Conservation (phyloP, 495 filamentous ascomycete species). For the Podospora australis region DNA sequence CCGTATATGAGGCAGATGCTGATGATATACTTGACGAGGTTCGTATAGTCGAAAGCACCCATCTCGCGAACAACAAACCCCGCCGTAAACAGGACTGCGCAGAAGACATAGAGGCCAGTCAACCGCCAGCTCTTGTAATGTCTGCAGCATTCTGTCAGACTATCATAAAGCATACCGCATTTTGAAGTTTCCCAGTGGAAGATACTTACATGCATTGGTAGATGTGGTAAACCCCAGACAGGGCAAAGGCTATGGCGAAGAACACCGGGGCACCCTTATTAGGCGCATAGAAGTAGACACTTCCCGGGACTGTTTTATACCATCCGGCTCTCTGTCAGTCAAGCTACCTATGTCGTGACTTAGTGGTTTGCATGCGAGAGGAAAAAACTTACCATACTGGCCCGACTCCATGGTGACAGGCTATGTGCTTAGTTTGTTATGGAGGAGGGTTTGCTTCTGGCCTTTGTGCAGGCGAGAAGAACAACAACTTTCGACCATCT, state of each 20-base stretch:
- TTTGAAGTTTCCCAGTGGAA: background rate
- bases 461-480: no score
- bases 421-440: background rate
- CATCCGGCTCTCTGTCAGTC: no score
- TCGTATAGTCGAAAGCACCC: conserved; percentile 52
- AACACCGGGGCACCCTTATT: conserved; percentile 66
- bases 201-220: conserved; percentile 57
- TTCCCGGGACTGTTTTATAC: conserved; percentile 40
- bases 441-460: background rate
- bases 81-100: conserved; percentile 39
- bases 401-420: conserved; percentile 30
- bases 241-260: conserved; percentile 57
- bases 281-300: conserved; percentile 65
- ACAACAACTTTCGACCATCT: background rate
- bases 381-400: conserved; percentile 23
- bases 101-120: conserved; percentile 33
- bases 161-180: conserved; percentile 20
- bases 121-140: conserved; percentile 46
- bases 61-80: conserved; percentile 55
- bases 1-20: conserved; percentile 56
- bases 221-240: conserved; percentile 51
- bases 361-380: background rate
- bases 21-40: conserved; percentile 52
- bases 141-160: conserved; percentile 37
- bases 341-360: background rate